phyloP scores from a whole-genome alignment of 148 eudicot genomes.

The Salicornia ramosissima region DNA sequence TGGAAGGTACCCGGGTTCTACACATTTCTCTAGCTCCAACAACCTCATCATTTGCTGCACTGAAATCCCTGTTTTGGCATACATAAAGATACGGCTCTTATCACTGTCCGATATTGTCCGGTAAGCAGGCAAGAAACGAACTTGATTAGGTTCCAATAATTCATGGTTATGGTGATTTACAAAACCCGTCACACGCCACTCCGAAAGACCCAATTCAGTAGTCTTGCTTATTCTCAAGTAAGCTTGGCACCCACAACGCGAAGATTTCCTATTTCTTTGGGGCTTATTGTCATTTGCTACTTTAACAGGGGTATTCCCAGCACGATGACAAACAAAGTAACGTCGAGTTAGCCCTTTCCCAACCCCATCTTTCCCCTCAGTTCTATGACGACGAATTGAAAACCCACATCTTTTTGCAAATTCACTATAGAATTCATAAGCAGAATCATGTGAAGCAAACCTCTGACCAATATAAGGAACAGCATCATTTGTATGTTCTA shows the following conservation, averaged over 20 bases:
- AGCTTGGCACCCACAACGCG: slow-evolving; percentile 95
- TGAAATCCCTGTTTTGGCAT: slow-evolving; percentile 88
- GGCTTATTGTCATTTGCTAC: slow-evolving; percentile 60
- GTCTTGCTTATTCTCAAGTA: slow-evolving; percentile 87
- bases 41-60: slow-evolving; percentile 98
- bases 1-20: slow-evolving; percentile 86
- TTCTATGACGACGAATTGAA: slow-evolving; percentile 90
- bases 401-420: slow-evolving; percentile 87
- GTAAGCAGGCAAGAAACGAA: slow-evolving; percentile 92
- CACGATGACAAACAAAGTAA: slow-evolving; percentile 95
- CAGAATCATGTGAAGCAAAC: slow-evolving; percentile 81
- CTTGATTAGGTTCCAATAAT: slow-evolving; percentile 83
- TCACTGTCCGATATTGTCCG: slow-evolving; percentile 82
- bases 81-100: slow-evolving; percentile 78
- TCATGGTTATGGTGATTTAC: slow-evolving; percentile 91
- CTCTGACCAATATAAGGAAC: slow-evolving; percentile 84
- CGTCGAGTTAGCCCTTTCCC: slow-evolving; percentile 94
- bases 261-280: slow-evolving; percentile 86
- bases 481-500: slow-evolving; percentile 54
- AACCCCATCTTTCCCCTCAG: slow-evolving; percentile 94
- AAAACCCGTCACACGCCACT: slow-evolving; percentile 95
- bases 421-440: slow-evolving; percentile 84
- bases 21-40: slow-evolving; percentile 84
- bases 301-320: slow-evolving; percentile 87
- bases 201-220: slow-evolving; percentile 55